Conservation (phyloP, 768 basidiomycete species). For the Mycena filopes region DNA sequence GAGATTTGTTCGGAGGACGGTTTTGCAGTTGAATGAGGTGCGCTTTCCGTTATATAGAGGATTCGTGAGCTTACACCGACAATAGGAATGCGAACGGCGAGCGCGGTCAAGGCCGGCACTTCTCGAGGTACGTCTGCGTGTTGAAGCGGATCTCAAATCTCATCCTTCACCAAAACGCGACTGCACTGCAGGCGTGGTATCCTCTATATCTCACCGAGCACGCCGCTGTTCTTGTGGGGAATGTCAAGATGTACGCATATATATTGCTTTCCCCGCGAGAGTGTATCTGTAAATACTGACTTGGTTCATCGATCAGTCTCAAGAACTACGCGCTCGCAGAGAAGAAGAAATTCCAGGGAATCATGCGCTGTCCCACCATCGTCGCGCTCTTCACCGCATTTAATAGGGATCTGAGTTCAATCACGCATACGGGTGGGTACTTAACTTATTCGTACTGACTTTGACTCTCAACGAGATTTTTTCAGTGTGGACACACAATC, state of each 20-base stretch:
- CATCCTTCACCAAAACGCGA: slow-evolving; percentile 5
- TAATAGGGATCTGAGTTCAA: slow-evolving; percentile 1
- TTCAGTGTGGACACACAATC: slow-evolving; percentile 17
- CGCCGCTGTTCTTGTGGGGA: background rate
- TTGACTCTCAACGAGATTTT: no score
- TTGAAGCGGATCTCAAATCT: background rate
- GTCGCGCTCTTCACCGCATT: background rate
- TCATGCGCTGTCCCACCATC: slow-evolving; percentile 14
- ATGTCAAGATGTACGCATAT: slow-evolving; percentile 2
- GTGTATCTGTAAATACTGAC: background rate
- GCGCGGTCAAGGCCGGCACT: background rate
- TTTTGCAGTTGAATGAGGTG: background rate
- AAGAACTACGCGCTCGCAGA: background rate
- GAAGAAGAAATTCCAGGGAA: slow-evolving; percentile 6
- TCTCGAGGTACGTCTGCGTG: background rate
- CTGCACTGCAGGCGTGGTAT: slow-evolving; percentile 1
- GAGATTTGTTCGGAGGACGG: background rate
- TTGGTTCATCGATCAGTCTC: background rate
- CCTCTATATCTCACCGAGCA: background rate
- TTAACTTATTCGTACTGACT: no score
- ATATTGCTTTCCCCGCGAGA: background rate
- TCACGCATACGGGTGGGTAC: slow-evolving; percentile 15
- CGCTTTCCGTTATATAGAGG: background rate
- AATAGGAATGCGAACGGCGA: background rate
- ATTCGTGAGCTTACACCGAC: background rate